Base-by-base conservation (phyloP, 257 asterid genomes). In the Craterostigma plantagineum region DNA sequence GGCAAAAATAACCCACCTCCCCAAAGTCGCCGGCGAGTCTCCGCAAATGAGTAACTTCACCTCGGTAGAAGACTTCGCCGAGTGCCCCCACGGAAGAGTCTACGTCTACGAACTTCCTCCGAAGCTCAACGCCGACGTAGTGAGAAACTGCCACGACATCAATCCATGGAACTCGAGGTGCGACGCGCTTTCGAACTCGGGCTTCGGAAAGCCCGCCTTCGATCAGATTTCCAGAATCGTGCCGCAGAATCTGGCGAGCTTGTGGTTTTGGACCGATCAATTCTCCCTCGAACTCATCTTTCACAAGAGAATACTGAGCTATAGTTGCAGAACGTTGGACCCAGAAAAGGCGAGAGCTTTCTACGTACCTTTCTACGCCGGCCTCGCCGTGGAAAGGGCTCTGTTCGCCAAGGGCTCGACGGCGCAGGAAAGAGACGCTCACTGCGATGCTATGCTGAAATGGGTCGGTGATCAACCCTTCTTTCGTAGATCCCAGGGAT, bases 191-290 rank as follows among this genome's bases (percentile, higher is more conserved):
- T 69, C 92, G 9, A 77, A 77, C 52, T 47, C 47, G 9, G 94
- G 94, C 4, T 77, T 81, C 46, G 94, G 94, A 0, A 55, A 36
- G 33, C 11, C 36, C 4, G 62, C 81, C 30, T 77, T 76, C 12
- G 38, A 27, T 15, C 57, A 41, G 1, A 11, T 72, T 11, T 63
- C 81, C 0, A 18, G 36, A 2, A 36, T 62, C 7, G 38, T 71
- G 9, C 87, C 95, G 48, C 44, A 16, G 16, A 61, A 56, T 37
- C 45, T 71, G 11, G 23, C 48, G 17, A 49, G 54, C 38, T 54
- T 75, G 12, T 83, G 93, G 95, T 70, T 46, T 36, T 76, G 84
- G 84, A 83, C 95, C 16, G 91, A 83, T 50, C 83, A 76, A 10
- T 79, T 79, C 23, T 62, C 93, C 0, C 45, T 68, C 10, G 93